Evolutionary conservation across 805 yeast genomes (phyloP), one percentile per base, ranked within the genome.

Genomic region (Candida mattraensis): DNA sequence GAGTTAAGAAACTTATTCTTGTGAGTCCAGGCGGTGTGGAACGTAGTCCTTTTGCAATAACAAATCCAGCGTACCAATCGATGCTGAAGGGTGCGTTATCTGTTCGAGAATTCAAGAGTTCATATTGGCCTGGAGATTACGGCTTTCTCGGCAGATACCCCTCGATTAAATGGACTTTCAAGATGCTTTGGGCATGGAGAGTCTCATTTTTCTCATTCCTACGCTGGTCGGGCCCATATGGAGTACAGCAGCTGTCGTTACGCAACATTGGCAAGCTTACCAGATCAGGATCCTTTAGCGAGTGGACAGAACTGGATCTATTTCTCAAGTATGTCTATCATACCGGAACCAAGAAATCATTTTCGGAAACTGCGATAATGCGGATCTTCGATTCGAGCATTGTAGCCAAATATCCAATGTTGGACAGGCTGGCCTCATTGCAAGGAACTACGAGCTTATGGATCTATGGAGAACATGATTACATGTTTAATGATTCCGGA

Each of bases 11-110:
- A 40, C 59, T 86, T 45, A 65, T 83, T 2, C 62, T 85, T 16
- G 72, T 82, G 3, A 79, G 87, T 9, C 95, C 95, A 0, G 84
- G 83, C 0, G 95, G 95, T 0, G 78, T 85, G 13, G 94, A 86
- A 48, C 66, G 86, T 28, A 76, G 76, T 30, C 72, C 83, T 0
- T 77, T 69, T 51, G 79, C 89, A 0, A 60, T 83, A 3, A 71
- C 70, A 2, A 70, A 70, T 39, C 68, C 72, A 5, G 34, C 37
- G 7, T 47, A 49, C 17, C 31, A 23, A 6, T 18, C 37, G 18
- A 6, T 48, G 7, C n/a, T 48, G 24, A 17, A 24, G 28, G 26
- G 28, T 16, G 13, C 18, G 31, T 24, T 37, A 28, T 31, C 11
- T 26, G 21, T n/a, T 21, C 29, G 42, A 12, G 41, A 31, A 4